Percentiles rank a stretch among this genome's conserved stretches.
Conservation (phyloP, 441 rosid genomes). For the Manihot esculenta region DNA sequence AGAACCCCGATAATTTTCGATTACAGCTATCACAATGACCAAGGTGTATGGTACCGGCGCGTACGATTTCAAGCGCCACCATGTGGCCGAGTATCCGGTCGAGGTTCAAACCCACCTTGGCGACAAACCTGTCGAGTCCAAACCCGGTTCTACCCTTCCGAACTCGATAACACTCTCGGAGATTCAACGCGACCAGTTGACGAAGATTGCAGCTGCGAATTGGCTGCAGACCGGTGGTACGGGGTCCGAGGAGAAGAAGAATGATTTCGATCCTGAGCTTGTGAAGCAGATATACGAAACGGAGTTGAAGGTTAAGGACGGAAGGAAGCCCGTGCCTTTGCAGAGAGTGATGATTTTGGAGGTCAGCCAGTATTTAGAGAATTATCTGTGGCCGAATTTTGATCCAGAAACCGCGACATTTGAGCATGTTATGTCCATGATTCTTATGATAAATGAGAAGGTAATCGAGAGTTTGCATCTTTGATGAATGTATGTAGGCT, state of each 20-base stretch:
- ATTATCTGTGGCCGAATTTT: constrained; percentile 93
- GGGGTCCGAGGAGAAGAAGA: constrained; percentile 11
- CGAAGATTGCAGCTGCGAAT: constrained; percentile 75
- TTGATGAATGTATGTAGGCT: too few species aligned
- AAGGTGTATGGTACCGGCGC: constrained; percentile 92
- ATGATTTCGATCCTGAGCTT: constrained; percentile 68
- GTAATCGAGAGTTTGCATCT: constrained; percentile 28
- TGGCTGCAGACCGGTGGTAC: constrained; percentile 60
- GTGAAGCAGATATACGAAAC: constrained; percentile 81
- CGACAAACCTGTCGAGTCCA: constrained; percentile 63
- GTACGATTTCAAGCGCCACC: constrained; percentile 98
- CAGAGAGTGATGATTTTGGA: constrained; percentile 96
- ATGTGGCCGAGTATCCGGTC: constrained; percentile 93
- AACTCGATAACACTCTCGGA: constrained; percentile 84
- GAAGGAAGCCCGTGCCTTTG: constrained; percentile 83
- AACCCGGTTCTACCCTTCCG: constrained; percentile 63
- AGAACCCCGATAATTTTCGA: neutral
- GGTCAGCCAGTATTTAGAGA: constrained; percentile 97
- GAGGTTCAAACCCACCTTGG: constrained; percentile 47
- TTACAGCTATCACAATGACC: constrained; percentile 46
- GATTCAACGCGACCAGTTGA: constrained; percentile 87
- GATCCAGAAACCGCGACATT: constrained; percentile 73
- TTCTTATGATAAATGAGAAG: constrained; percentile 98
- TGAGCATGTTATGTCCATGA: constrained; percentile 98
- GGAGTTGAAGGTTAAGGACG: constrained; percentile 71